Conservation (phyloP, 257 asterid species). For the Solanum virginianum region DNA sequence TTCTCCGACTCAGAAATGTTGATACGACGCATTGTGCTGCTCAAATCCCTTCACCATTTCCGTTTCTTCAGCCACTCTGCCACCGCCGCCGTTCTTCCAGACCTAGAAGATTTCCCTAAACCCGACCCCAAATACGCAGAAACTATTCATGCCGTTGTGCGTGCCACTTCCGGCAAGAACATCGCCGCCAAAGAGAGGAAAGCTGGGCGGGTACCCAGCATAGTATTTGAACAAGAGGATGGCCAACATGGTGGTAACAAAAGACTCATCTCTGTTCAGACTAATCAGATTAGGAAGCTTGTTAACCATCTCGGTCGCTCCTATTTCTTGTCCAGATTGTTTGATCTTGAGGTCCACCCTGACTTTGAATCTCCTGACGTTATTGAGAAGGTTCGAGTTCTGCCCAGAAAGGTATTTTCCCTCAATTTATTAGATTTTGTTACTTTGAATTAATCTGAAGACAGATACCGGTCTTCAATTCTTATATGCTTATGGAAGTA, state of each 20-base stretch:
- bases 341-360: slow-evolving; percentile 62
- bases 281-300: slow-evolving; percentile 86
- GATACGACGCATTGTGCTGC: slow-evolving; percentile 53
- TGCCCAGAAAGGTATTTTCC: slow-evolving; percentile 58
- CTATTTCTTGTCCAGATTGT: slow-evolving; percentile 61
- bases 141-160: slow-evolving; percentile 64
- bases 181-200: slow-evolving; percentile 57
- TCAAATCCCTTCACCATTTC: slow-evolving; percentile 27
- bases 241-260: slow-evolving; percentile 94
- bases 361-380: slow-evolving; percentile 45
- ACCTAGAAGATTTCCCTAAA: slow-evolving; percentile 36
- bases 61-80: slow-evolving; percentile 23
- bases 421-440: background rate
- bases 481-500: background rate
- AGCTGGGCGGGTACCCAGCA: slow-evolving; percentile 73
- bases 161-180: slow-evolving; percentile 52
- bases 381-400: slow-evolving; percentile 72
- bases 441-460: too few relatives aligned
- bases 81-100: slow-evolving; percentile 32
- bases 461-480: background rate
- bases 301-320: slow-evolving; percentile 58
- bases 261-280: slow-evolving; percentile 69
- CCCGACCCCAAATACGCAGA: slow-evolving; percentile 75
- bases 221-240: slow-evolving; percentile 85
- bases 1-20: slow-evolving; percentile 26